Evolutionary conservation across 1,284 basidiomycete species (phyloP).

Genomic region (Austroboletus niveus): DNA sequence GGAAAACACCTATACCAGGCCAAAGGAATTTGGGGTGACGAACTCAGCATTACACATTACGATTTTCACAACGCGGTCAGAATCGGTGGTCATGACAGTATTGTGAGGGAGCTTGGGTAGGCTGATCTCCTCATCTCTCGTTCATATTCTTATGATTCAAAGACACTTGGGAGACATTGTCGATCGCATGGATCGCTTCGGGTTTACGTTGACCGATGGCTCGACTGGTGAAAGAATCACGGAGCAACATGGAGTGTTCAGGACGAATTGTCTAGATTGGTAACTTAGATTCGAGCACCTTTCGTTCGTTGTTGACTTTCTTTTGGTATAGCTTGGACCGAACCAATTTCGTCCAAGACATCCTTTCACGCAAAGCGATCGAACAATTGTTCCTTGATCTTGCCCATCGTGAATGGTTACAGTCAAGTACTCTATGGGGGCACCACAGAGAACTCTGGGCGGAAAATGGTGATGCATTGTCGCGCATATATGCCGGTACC

Average conservation of each 20-base stretch:
- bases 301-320: constrained; percentile 3
- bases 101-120: constrained; percentile 73
- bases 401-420: constrained; percentile 73
- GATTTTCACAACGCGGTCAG: constrained; percentile 91
- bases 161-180: constrained; percentile 59
- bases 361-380: constrained; percentile 76
- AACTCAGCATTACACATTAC: constrained; percentile 79
- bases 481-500: constrained; percentile 94
- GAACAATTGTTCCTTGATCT: constrained; percentile 67
- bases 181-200: constrained; percentile 76
- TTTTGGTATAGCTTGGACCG: constrained; percentile 73
- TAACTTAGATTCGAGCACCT: constrained; percentile 34
- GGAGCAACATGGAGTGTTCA: constrained; percentile 86
- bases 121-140: constrained; percentile 16
- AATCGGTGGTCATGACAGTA: constrained; percentile 85
- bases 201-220: constrained; percentile 80
- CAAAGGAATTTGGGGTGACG: constrained; percentile 53
- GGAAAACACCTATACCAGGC: constrained; percentile 70
- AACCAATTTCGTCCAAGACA: constrained; percentile 98
- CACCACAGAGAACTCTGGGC: constrained; percentile 95
- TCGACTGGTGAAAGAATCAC: constrained; percentile 68
- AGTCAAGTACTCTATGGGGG: constrained; percentile 72
- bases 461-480: constrained; percentile 90
- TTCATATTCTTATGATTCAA: constrained; percentile 27
- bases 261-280: constrained; percentile 97